Base-by-base conservation (phyloP, 2,329 filamentous ascomycete species). In the Trichoderma breve region DNA sequence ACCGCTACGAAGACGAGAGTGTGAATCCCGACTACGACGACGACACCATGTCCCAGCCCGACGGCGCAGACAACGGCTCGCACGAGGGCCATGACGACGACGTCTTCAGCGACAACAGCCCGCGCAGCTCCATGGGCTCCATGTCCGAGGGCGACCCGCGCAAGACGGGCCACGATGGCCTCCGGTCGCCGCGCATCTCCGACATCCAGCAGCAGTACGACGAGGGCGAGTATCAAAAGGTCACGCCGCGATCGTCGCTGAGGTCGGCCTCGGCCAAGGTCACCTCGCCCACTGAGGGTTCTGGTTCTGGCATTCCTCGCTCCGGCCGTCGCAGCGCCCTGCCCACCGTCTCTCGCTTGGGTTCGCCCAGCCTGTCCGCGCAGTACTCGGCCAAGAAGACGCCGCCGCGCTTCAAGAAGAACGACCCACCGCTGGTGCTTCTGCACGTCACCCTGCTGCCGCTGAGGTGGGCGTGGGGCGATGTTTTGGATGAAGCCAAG, bases 381-480 rank as follows among this genome's bases (percentile, higher is more conserved):
- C 87, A 89, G 73, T 87, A 86, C 74, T 87, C 87, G 4, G 85
- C 86, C 28, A 89, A 87, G 78, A 85, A 84, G 75, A 90, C 89
- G 6, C 86, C 89, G 1, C 84, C 87, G 24, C 83, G 90, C 7
- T 88, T 91, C 78, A 88, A 86, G 80, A 78, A 81, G 34, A 84
- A 84, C 74, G 86, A 86, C 69, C 88, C 88, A 63, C 93, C 93
- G 3, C 85, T 96, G 2, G 92, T 96, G 1, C 84, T 96, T 61
- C 84, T 96, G 4, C 93, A 96, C 76, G 90, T 93, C 43, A 95
- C 92, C 0, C 84, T 95, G 0, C 83, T 96, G 6, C 92, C 93
- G 0, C 84, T 93, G 11, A 85, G 89, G 53, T 89, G 91, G 84
- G 84, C 86, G 1, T 94, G 91, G 85, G 87, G 84, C 1, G 84